These are phyloP conservation scores for Tricholoma sp. DNA, from an alignment of 768 basidiomycete genomes.

Conservation along the genomic window DNA sequence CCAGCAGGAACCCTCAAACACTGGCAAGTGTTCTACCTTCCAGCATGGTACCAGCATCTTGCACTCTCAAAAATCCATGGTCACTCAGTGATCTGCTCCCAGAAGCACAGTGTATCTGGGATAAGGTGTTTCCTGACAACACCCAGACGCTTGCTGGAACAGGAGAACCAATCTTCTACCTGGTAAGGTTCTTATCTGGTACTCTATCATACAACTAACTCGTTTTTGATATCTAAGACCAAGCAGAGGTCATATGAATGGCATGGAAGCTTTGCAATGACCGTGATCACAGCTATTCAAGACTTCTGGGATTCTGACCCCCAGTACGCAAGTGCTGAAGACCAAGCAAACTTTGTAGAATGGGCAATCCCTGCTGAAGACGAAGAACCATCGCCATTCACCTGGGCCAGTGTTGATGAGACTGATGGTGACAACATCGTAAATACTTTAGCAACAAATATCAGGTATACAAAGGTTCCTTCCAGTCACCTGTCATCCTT, in stretches of 20 bases:
- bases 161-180: not conserved
- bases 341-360: not conserved
- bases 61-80: slow-evolving; percentile 5
- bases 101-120: slow-evolving; percentile 3
- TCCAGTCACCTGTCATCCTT: not conserved
- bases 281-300: not conserved
- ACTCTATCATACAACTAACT: not conserved
- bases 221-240: not conserved
- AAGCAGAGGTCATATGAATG: slow-evolving; percentile 4
- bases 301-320: slow-evolving; percentile 2
- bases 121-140: slow-evolving; percentile 3
- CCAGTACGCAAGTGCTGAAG: not conserved
- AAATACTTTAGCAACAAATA: not conserved
- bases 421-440: not conserved
- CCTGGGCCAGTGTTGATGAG: slow-evolving; percentile 2
- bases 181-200: slow-evolving; percentile 1
- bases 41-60: slow-evolving; percentile 1
- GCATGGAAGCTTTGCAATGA: not conserved
- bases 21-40: slow-evolving; percentile 1
- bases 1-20: slow-evolving; percentile 1
- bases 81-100: not conserved
- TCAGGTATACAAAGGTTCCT: slow-evolving; percentile 4
- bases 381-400: not conserved
- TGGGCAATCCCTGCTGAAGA: slow-evolving; percentile 1
- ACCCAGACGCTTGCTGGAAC: slow-evolving; percentile 1